Base-by-base conservation (phyloP, 805 yeast species). In the Soucietia sequanensis region DNA sequence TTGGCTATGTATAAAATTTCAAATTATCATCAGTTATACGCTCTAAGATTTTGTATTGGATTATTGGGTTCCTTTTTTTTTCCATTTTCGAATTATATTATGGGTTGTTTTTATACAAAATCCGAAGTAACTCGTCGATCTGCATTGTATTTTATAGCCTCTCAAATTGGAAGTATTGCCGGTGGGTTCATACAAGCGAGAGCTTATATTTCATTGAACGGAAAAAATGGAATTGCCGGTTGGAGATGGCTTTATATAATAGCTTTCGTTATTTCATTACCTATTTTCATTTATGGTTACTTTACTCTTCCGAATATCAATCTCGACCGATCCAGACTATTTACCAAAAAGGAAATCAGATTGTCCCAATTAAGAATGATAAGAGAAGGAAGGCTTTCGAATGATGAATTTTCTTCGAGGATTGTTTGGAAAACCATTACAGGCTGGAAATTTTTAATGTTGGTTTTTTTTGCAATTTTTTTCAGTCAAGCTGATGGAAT, bases 21-120 rank as follows among this genome's bases (percentile, higher is more conserved):
- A 13, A 42, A 39, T 32, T 39, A 39, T 8, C 37, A 49, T 29
- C 65, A 60, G 31, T 45, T 72, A 35, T 65, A 52, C 44, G 75
- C 72, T 4, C 43, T 68, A 26, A 54, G 75, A 14, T 69, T 68
- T 38, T 43, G 71, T 24, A 51, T 70, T 33, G 78, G 76, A 2
- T 49, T 70, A 11, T 61, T 68, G 27, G 74, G 66, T 35, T 68
- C 71, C 29, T 60, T 71, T 13, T 58, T 64, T 9, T 72, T 64
- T 48, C 70, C 74, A 2, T 50, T 62, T 7, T 60, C 64, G 8
- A 60, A 68, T 8, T 70, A 51, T 39, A 57, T 72, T 18, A 50
- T 66, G 28, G 62, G 62, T 25, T 49, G 58, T 19, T 72, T 74
- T 72, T 73, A 65, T 49, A 65, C 56, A 22, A 58, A 64, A 38